phyloP scores from a whole-genome alignment of 1,139 yeast genomes.

The Kluyveromyces sp. region DNA sequence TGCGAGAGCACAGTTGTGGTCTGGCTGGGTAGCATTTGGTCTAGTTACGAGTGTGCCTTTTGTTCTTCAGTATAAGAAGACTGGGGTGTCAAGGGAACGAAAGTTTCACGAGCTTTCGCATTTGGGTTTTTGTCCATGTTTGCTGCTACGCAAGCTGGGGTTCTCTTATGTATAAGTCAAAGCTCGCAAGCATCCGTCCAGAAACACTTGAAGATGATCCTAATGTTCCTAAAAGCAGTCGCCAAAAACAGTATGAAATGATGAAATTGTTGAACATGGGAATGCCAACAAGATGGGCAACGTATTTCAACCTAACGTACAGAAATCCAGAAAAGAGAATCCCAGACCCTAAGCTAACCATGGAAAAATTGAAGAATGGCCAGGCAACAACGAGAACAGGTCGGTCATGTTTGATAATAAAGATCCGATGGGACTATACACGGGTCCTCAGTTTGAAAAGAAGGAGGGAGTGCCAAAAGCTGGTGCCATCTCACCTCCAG shows the following conservation, averaged over 20 bases:
- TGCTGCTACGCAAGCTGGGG: conserved; percentile 28
- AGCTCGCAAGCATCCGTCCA: conserved; percentile 23
- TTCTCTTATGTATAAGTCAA: conserved; percentile 20
- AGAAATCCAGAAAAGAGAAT: conserved; percentile 33
- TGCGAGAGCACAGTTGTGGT: conserved; percentile 20
- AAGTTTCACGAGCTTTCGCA: conserved; percentile 29
- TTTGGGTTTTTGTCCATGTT: conserved; percentile 31
- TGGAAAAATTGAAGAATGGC: conserved; percentile 22
- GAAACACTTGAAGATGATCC: conserved; percentile 10
- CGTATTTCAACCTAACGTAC: conserved; percentile 31
- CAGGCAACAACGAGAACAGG: conserved; percentile 8
- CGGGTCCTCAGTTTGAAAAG: conserved; percentile 26
- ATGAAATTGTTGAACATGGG: conserved; percentile 29
- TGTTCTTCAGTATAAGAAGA: conserved; percentile 23
- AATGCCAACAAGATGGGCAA: conserved; percentile 32
- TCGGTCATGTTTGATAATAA: conserved; percentile 1
- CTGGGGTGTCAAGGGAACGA: conserved; percentile 31
- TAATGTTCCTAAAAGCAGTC: conserved; percentile 10
- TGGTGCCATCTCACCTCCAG: not conserved
- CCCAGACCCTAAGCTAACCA: conserved; percentile 31
- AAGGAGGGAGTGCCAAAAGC: conserved; percentile 11
- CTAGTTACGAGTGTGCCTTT: conserved; percentile 29
- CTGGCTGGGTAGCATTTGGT: conserved; percentile 33
- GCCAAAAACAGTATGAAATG: conserved; percentile 31
- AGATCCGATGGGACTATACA: conserved; percentile 32